These are phyloP conservation scores for Macadamia integrifolia DNA, from an alignment of 164 flowering plant species.

Conservation along the genomic window DNA sequence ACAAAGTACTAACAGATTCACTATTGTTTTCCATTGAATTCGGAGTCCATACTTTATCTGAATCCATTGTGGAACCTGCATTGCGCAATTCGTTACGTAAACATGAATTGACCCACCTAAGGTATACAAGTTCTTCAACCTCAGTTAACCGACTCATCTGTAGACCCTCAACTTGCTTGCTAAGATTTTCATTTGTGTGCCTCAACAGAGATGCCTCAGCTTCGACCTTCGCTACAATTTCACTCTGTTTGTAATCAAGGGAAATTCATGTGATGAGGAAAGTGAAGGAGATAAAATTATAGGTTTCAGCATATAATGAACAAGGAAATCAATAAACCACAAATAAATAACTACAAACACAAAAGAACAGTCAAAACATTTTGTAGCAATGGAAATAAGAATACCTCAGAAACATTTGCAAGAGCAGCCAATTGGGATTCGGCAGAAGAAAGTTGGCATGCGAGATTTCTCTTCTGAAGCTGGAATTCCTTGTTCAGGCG, in stretches of 20 bases:
- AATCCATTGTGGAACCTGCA: conserved; percentile 28
- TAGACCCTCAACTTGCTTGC: conserved; percentile 94
- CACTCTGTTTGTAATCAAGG: conserved; percentile 43
- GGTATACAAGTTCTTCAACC: conserved; percentile 95
- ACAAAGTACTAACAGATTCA: conserved; percentile 18
- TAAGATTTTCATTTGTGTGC: conserved; percentile 79
- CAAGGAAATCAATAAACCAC: background rate
- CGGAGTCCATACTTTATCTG: conserved; percentile 37
- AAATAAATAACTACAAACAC: too few species aligned
- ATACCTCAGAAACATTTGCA: conserved; percentile 81
- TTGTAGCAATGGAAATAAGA: background rate
- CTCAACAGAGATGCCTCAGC: conserved; percentile 62
- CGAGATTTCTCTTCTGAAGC: conserved; percentile 81
- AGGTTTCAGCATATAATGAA: background rate
- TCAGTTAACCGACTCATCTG: conserved; percentile 94
- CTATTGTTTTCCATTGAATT: conserved; percentile 19
- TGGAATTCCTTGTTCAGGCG: conserved; percentile 90
- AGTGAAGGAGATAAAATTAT: background rate
- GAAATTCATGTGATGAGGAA: background rate
- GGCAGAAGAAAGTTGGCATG: conserved; percentile 67
- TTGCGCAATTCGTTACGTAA: conserved; percentile 81
- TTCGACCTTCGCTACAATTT: conserved; percentile 66
- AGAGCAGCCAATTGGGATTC: conserved; percentile 55
- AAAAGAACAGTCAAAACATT: too few species aligned
- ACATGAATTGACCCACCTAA: conserved; percentile 99